Evolutionary conservation across 2,329 filamentous ascomycete species (phyloP), one percentile per base, ranked within the genome.

Genomic region (Sporothrix pallida): DNA sequence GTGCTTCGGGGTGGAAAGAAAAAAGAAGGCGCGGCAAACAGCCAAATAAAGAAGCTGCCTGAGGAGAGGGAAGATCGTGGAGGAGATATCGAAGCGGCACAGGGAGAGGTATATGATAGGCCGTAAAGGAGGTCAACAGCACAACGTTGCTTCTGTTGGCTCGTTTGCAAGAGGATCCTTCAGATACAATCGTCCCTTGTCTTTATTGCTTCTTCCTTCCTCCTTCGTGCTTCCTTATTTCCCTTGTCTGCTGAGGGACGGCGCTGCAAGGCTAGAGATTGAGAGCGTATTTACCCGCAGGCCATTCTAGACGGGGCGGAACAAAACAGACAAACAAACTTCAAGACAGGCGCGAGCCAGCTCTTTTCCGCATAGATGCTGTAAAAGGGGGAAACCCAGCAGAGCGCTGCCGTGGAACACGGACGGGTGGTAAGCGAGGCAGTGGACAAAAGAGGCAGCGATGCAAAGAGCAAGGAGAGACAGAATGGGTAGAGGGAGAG

Each of bases 341-440:
- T 13, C 42, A n/a, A 23, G 48, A 63, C 67, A 48, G 62, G 62
- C 62, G n/a, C 48, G 62, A 26, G 62, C n/a, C 62, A 67, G 62
- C 20, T 67, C 42, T 9, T 67, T 67, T 46, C 12, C 42, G 20
- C 62, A 26, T 46, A 48, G 62, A 67, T n/a, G 20, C 13, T 23
- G 46, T 37, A 50, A 15, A 15, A 42, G 58, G 56, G 20, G 58
- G 56, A 15, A 70, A 17, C 26, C 48, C 37, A 70, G 58, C 23
- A 70, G 37, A 48, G 42, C 31, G 72, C 68, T 58, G 72, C 50
- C 68, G 68, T 74, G 72, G 58, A 71, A 74, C 60, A n/a, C 52
- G 52, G 46, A 54, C 48, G 60, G 69, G 54, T 44, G 42, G 26
- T 26, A 52, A 23, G 69, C 42, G 72, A 56, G 48, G 46, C 26